These are phyloP conservation scores for Lunasporangiospora selenospora DNA, from an alignment of 192 early-diverging fungal species.

Conservation along the genomic window DNA sequence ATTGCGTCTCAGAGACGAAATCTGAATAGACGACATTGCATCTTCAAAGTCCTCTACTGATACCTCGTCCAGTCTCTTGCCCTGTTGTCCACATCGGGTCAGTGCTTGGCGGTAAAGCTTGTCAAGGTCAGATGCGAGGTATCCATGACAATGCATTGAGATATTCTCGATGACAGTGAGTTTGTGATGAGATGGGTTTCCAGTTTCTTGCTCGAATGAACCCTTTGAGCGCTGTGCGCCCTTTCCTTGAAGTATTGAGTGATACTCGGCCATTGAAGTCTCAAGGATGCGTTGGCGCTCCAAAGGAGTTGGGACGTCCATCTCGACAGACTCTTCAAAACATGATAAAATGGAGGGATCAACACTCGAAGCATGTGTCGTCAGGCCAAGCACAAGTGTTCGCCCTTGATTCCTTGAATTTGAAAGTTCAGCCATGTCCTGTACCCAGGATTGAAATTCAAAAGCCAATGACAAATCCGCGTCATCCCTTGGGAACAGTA, in stretches of 20 bases:
- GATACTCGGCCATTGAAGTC: neutral
- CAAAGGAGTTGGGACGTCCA: slow-evolving; percentile 59
- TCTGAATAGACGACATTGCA: slow-evolving; percentile 36
- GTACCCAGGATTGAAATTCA: slow-evolving; percentile 24
- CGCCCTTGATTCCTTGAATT: slow-evolving; percentile 1
- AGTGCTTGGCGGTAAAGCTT: slow-evolving; percentile 48
- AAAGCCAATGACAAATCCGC: slow-evolving; percentile 20
- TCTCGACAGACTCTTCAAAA: slow-evolving; percentile 52
- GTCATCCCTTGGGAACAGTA: slow-evolving; percentile 53
- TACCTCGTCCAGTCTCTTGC: slow-evolving; percentile 36
- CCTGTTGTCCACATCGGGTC: slow-evolving; percentile 14
- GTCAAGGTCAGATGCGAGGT: slow-evolving; percentile 59
- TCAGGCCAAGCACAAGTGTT: slow-evolving; percentile 15
- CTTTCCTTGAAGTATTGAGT: no score
- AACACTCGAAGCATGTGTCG: slow-evolving; percentile 15
- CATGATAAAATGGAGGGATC: slow-evolving; percentile 15
- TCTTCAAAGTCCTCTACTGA: slow-evolving; percentile 51
- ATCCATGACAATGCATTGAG: slow-evolving; percentile 59
- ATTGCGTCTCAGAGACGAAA: slow-evolving; percentile 37
- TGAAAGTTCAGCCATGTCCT: slow-evolving; percentile 5
- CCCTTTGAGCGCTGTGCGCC: no score
- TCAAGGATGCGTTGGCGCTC: slow-evolving; percentile 53
- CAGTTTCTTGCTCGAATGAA: neutral
- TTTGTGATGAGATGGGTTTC: no score
- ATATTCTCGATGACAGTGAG: slow-evolving; percentile 30